A percentile compares a stretch with the other conserved stretches of the same genome.
phyloP scores from a whole-genome alignment of 2,329 filamentous ascomycete genomes.

The Fusarium siculi region DNA sequence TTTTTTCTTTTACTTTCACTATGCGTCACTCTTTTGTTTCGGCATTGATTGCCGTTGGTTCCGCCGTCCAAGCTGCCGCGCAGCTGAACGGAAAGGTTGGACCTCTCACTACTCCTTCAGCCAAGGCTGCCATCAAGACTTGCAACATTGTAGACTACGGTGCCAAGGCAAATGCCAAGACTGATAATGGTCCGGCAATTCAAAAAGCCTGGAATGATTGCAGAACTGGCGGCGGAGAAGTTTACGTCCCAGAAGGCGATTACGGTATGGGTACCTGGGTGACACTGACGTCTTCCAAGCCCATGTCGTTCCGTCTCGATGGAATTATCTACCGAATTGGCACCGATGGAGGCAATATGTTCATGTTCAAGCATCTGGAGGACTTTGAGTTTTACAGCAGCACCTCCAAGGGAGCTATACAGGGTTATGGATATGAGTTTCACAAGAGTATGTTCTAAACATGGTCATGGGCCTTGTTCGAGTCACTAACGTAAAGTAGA shows the following conservation, averaged over 20 bases:
- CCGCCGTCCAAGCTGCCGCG: conserved; percentile 31
- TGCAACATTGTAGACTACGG: conserved; percentile 38
- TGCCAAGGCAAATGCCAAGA: conserved; percentile 12
- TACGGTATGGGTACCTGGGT: conserved; percentile 33
- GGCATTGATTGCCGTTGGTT: conserved; percentile 30
- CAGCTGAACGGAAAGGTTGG: conserved; percentile 36
- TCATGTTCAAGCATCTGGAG: conserved; percentile 33
- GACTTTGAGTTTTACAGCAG: conserved; percentile 40
- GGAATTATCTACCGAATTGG: conserved; percentile 32
- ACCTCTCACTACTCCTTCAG: conserved; percentile 11
- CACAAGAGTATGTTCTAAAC: not conserved
- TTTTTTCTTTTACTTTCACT: not conserved
- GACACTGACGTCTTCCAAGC: conserved; percentile 25
- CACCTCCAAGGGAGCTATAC: conserved; percentile 34
- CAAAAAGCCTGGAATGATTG: conserved; percentile 35
- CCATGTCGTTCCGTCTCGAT: conserved; percentile 37
- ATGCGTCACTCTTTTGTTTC: conserved; percentile 23
- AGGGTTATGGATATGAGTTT: conserved; percentile 17
- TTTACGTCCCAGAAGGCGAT: conserved; percentile 30
- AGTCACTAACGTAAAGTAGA: not conserved
- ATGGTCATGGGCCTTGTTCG: rapidly evolving
- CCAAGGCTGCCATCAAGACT: conserved; percentile 31
- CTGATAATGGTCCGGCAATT: conserved; percentile 32
- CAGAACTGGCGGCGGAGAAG: conserved; percentile 26
- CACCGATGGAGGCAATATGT: conserved; percentile 28